Base-by-base conservation (phyloP, 345 rosid genomes). In the Carallia brachiata region DNA sequence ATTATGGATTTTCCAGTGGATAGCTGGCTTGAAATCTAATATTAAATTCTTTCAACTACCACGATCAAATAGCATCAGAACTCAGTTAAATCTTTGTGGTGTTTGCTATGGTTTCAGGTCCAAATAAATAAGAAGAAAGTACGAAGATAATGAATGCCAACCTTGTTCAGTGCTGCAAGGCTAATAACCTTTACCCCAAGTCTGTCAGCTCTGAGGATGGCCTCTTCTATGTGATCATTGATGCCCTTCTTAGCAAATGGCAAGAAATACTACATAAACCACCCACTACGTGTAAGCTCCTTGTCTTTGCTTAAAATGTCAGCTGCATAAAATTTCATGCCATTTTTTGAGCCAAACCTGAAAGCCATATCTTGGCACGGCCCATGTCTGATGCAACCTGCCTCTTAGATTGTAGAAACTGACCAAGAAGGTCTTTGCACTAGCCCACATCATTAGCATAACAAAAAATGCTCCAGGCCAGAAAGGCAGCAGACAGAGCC, bases 161-260 rank as follows among this genome's bases (percentile, higher is more conserved):
- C 96, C 96, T 90, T 88, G 70, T 90, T 90, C 69, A 88, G 78
- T 71, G 99, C 99, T 71, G 99, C 99, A 74, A 96, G 92, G 82
- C 99, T 92, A 70, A 96, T 85, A 77, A 96, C 96, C 78, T 90
- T 90, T 13, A 96, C 89, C 27, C 99, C 99, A 47, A 89, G 61
- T 69, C 76, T 82, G 74, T 96, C 90, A n/a, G 98, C 98, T 59
- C 75, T 82, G 5, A 96, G 76, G 47, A 96, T 96, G 47, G 98
- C 98, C 37, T 71, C 78, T 72, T 96, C 99, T 5, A 96, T 96
- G 23, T 74, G 88, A 39, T 87, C 79, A 77, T 96, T 96, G 55
- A 92, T 96, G 6, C 97, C 99, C 19, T 85, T 83, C 52, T 75
- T 81, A 34, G 97, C 91, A 85, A 90, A 90, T 52, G 99, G 97